These are phyloP conservation scores for Dysphania ambrosioides DNA, from an alignment of 148 eudicot species.

Conservation along the genomic window DNA sequence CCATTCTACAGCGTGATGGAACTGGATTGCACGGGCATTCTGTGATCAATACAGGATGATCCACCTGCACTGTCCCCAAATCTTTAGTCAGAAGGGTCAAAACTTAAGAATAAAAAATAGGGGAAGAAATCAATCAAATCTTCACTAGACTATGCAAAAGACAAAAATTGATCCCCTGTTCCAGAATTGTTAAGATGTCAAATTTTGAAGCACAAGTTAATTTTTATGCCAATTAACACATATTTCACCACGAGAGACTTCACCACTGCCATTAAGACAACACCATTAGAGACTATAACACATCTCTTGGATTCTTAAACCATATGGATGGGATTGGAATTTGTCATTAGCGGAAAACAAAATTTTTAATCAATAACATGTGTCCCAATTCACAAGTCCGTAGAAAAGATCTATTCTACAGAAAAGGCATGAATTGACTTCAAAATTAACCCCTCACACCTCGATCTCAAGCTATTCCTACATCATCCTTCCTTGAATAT, in stretches of 20 bases:
- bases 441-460: no score
- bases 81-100: slow-evolving; percentile 17
- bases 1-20: slow-evolving; percentile 93
- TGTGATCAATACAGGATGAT: slow-evolving; percentile 89
- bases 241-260: neutral
- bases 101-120: slow-evolving; percentile 10
- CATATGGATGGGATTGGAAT: neutral
- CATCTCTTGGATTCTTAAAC: neutral
- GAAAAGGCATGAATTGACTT: neutral
- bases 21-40: slow-evolving; percentile 94
- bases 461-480: neutral
- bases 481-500: neutral
- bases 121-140: neutral
- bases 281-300: neutral
- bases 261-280: neutral
- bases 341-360: neutral
- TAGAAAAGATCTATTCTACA: no score
- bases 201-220: neutral
- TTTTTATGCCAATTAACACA: neutral
- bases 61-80: slow-evolving; percentile 74
- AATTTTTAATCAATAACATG: neutral
- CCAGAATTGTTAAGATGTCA: neutral
- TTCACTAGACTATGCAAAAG: neutral
- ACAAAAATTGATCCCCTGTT: neutral
- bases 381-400: no score